These are phyloP conservation scores for Wickerhamiella hasegawae DNA, from an alignment of 805 yeast species.

Conservation along the genomic window DNA sequence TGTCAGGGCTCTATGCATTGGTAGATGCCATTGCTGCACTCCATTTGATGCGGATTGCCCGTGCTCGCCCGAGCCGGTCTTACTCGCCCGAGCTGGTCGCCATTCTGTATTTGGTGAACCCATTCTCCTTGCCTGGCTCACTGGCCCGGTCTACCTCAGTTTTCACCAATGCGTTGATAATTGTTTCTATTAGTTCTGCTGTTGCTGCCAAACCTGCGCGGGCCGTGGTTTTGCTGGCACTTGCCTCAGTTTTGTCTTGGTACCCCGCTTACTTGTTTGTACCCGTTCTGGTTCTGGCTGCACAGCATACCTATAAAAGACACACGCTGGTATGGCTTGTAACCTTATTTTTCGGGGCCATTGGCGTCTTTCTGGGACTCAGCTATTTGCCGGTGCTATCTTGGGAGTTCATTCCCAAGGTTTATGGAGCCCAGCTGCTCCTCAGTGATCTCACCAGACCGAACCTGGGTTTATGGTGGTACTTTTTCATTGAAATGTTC, in stretches of 20 bases:
- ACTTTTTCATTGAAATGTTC: conserved; percentile 89
- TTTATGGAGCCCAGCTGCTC: conserved; percentile 36
- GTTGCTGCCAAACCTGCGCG: conserved; percentile 25
- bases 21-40: conserved; percentile 45
- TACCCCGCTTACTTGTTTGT: conserved; percentile 41
- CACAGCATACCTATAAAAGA: conserved; percentile 1
- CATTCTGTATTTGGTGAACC: conserved; percentile 61
- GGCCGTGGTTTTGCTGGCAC: conserved; percentile 38
- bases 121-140: conserved; percentile 53
- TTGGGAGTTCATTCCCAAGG: conserved; percentile 31
- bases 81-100: conserved; percentile 33
- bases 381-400: conserved; percentile 18
- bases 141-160: conserved; percentile 51
- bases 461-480: conserved; percentile 97
- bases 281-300: conserved; percentile 5
- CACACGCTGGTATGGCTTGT: conserved; percentile 6
- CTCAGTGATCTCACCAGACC: conserved; percentile 60
- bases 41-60: conserved; percentile 34
- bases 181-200: conserved; percentile 32
- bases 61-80: conserved; percentile 10
- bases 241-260: conserved; percentile 47
- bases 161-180: conserved; percentile 43
- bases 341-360: conserved; percentile 7
- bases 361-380: conserved; percentile 11
- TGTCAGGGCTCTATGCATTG: conserved; percentile 35